Base-by-base conservation (phyloP, 2,329 filamentous ascomycete species). In the Venturia effusa region DNA sequence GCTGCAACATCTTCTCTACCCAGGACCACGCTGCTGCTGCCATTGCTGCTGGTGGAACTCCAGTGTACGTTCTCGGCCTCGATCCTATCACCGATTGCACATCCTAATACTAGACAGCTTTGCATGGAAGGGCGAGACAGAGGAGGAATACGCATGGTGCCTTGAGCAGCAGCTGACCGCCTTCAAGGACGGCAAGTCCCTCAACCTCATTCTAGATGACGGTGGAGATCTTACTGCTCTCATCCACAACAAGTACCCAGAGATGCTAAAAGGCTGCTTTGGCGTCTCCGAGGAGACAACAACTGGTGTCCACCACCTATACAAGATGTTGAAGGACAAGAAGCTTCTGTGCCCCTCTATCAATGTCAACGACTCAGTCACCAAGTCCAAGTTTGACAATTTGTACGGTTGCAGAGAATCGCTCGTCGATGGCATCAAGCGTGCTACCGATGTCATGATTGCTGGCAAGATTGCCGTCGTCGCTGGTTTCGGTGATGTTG, bases 321-420 rank as follows among this genome's bases (percentile, higher is more conserved):
- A 97, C 89, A 86, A 87, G 77, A 97, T 97, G 92, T 82, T 97
- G 78, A 97, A 80, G 78, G 76, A 78, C 75, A 74, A 94, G 86
- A 76, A 76, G 65, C 91, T 97, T 69, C 88, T 96, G 68, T 90
- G 96, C 70, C 94, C 94, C 71, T 85, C 93, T 80, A 76, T 97
- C 88, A 99, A 99, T 81, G 93, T 99, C 85, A 97, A 99, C 84
- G 93, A 99, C 87, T 92, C 89, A 66, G 93, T 99, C 77, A 99
- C 94, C 80, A 99, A 97, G 88, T 96, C 92, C 82, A 99, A 99
- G 87, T 99, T 99, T 79, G 94, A 97, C 87, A 99, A 99, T 88
- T 83, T 97, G 70, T 99, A 97, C 86, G 93, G 94, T 76, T 97
- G 94, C 91, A 88, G 92, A 78, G 94, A 97, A 84, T 97, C 93